Evolutionary conservation across 352 stramenopile species (phyloP).

Genomic region (Pythium utonaiense): DNA sequence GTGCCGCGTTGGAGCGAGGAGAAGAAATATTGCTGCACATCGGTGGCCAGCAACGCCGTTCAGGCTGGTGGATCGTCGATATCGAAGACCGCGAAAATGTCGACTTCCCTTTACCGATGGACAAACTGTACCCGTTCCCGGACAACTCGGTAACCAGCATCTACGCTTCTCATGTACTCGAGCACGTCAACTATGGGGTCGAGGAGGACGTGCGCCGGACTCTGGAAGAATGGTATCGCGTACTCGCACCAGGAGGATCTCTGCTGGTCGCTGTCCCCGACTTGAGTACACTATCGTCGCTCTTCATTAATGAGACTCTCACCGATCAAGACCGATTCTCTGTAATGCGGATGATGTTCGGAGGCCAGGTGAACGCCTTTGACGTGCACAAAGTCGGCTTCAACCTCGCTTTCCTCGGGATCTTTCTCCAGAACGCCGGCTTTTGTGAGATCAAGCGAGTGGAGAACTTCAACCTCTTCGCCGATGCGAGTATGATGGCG

Average conservation of each 20-base stretch:
- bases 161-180: constrained; percentile 75
- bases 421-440: constrained; percentile 38
- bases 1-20: constrained; percentile 23
- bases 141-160: constrained; percentile 52
- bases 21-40: constrained; percentile 59
- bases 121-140: constrained; percentile 63
- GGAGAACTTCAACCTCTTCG: constrained; percentile 49
- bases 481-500: constrained; percentile 41
- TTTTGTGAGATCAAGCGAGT: constrained; percentile 59
- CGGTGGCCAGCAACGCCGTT: constrained; percentile 36
- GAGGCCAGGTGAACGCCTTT: constrained; percentile 56
- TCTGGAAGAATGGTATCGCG: constrained; percentile 67
- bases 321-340: constrained; percentile 47
- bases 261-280: constrained; percentile 68
- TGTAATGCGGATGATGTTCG: constrained; percentile 77
- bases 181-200: constrained; percentile 68
- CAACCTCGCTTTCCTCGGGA: constrained; percentile 44
- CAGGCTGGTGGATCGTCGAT: constrained; percentile 74
- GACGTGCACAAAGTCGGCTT: constrained; percentile 83
- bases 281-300: constrained; percentile 44
- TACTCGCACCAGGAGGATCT: constrained; percentile 51
- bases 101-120: constrained; percentile 66
- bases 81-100: constrained; percentile 38
- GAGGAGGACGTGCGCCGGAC: constrained; percentile 41
- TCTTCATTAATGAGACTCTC: constrained; percentile 57